These are phyloP conservation scores for Trametes pubescens DNA, from an alignment of 1,284 basidiomycete genomes.

Conservation along the genomic window DNA sequence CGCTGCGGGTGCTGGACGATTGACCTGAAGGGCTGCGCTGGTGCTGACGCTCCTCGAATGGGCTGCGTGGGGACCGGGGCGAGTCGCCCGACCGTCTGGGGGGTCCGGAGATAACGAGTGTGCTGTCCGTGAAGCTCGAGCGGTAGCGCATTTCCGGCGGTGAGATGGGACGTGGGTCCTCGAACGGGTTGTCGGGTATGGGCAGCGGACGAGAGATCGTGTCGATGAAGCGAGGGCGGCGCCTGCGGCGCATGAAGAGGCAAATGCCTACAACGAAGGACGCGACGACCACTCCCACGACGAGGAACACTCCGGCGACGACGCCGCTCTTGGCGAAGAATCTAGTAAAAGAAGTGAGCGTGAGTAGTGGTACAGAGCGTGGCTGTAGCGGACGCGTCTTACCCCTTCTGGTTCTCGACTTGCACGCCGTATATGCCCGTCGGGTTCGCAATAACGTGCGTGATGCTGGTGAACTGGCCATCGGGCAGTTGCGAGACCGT, in stretches of 20 bases:
- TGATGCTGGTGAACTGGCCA: slow-evolving; percentile 53
- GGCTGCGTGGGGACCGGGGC: slow-evolving; percentile 22
- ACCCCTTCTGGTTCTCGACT: slow-evolving; percentile 11
- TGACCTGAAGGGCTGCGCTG: not conserved
- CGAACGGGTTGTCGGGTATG: slow-evolving; percentile 41
- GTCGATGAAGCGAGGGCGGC: slow-evolving; percentile 41
- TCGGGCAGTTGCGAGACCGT: slow-evolving; percentile 53
- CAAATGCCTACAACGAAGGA: slow-evolving; percentile 45
- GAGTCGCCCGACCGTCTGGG: not conserved
- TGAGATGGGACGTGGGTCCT: slow-evolving; percentile 35
- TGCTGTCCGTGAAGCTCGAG: slow-evolving; percentile 30
- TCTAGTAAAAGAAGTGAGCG: slow-evolving; percentile 41
- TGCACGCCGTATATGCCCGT: slow-evolving; percentile 43
- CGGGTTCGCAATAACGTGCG: slow-evolving; percentile 59
- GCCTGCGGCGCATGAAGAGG: slow-evolving; percentile 49
- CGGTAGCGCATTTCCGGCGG: slow-evolving; percentile 30
- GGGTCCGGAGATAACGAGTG: slow-evolving; percentile 28
- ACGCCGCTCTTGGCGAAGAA: slow-evolving; percentile 63
- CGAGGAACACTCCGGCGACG: slow-evolving; percentile 65
- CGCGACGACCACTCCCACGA: slow-evolving; percentile 52
- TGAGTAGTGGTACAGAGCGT: not conserved
- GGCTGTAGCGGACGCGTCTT: not conserved
- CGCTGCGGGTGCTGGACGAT: slow-evolving; percentile 12
- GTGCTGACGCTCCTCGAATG: slow-evolving; percentile 34
- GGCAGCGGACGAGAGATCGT: slow-evolving; percentile 47